These are phyloP conservation scores for Fusarium pseudoanthophilum DNA, from an alignment of 2,329 filamentous ascomycete genomes.

Conservation along the genomic window DNA sequence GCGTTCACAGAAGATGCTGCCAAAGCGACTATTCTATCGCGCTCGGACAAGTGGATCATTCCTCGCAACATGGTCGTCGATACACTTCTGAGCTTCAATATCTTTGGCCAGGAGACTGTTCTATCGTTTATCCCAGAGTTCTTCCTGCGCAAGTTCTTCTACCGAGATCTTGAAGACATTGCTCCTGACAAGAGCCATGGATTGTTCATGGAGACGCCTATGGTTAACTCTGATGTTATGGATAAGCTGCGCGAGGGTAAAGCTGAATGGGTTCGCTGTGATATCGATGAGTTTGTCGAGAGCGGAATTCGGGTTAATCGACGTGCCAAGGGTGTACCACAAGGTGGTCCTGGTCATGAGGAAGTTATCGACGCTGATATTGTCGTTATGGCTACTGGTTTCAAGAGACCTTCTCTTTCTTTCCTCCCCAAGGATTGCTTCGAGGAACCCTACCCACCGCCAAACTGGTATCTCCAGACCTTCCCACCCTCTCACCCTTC, in stretches of 20 bases:
- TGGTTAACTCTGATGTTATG: conserved; percentile 87
- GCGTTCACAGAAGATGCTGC: conserved; percentile 73
- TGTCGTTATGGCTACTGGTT: conserved; percentile 86
- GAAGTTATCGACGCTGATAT: conserved; percentile 77
- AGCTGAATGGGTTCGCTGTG: conserved; percentile 83
- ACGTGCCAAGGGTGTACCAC: conserved; percentile 76
- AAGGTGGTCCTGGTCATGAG: conserved; percentile 77
- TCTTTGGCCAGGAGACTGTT: conserved; percentile 80
- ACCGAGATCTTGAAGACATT: conserved; percentile 80
- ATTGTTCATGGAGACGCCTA: conserved; percentile 84
- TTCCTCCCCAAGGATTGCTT: conserved; percentile 82
- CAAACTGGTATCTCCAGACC: conserved; percentile 89
- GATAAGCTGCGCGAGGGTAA: conserved; percentile 76
- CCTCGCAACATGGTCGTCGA: conserved; percentile 82
- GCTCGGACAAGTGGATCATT: conserved; percentile 89
- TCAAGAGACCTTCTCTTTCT: conserved; percentile 75
- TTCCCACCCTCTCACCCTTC: conserved; percentile 81
- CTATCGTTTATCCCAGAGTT: conserved; percentile 83
- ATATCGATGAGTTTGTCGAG: conserved; percentile 74
- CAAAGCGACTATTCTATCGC: conserved; percentile 77
- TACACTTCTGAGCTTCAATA: conserved; percentile 77
- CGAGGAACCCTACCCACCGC: conserved; percentile 76
- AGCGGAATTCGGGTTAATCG: conserved; percentile 77
- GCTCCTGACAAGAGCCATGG: conserved; percentile 72
- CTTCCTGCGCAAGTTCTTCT: conserved; percentile 81